Base-by-base conservation (phyloP, 2,329 filamentous ascomycete genomes). In the Ascochyta fabae region DNA sequence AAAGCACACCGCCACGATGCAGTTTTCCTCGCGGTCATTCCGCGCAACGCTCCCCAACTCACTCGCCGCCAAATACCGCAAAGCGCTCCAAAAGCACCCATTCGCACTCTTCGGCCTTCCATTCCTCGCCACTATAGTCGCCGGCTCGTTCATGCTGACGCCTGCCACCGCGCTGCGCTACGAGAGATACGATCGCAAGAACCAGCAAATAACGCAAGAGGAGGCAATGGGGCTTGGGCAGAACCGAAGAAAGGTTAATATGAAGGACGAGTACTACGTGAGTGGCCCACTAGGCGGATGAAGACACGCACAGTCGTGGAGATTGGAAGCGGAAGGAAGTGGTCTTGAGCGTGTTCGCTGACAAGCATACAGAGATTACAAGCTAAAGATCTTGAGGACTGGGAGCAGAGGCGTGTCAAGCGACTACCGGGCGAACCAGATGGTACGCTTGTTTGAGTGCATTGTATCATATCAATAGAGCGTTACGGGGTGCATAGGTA, bases 321-420 rank as follows among this genome's bases (percentile, higher is more conserved):
- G 1, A 24, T 3, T 16, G 8, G 13, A 22, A 27, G 19, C 10
- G 9, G 22, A 9, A 19, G 24, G 10, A 9, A 13, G n/a, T 5
- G 19, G 7, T 16, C 12, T 9, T 1, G 19, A n/a, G 27, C 31
- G 8, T 8, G 15, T 34, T 38, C 9, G 41, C 64, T 69, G 49
- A 71, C 53, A 9, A 10, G 16, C 34, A 53, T 44, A 36, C 75
- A 95, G 90, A 86, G 87, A 78, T 81, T 91, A 35, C 90, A 91
- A 65, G 90, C 91, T 29, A 96, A 96, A 76, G 95, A 98, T 72
- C 79, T 98, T 58, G 94, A 99, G 70, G 85, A 92, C 71, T 99
- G 95, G 95, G 94, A 98, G 75, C 95, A 98, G 78, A 96, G 95
- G 78, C 87, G 96, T 48, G 92, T 98, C 10, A 87, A 96, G 79